Evolutionary conservation across 768 basidiomycete genomes (phyloP), one percentile per base, ranked within the genome.

Genomic region (Cystobasidium onofrii): DNA sequence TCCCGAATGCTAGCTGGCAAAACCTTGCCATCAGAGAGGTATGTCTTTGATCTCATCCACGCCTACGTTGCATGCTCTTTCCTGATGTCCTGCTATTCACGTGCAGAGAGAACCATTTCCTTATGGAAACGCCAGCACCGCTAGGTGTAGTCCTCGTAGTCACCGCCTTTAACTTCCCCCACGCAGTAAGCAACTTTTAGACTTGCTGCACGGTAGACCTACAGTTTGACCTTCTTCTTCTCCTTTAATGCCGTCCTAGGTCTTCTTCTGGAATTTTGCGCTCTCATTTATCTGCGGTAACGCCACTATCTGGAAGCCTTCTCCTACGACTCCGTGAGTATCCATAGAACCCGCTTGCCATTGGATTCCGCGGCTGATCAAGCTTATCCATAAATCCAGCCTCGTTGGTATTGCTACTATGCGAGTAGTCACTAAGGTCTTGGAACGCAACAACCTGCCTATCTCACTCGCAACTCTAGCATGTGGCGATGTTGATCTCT

Each of bases 161-260:
- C 64, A 89, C 91, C 25, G 95, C 95, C 0, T 97, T 96, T 84
- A 98, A 98, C 81, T 98, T 97, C 80, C 95, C 95, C 12, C 88
- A 91, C 52, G 92, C 92, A 39, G 91, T 94, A 54, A 92, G 91
- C 3, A 20, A 69, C 54, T 73, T 25, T 60, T 33, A 33, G 6
- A 20, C 46, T n/a, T 17, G 9, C 41, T 17, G 46, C 46, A 50
- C 4, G 46, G n/a, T 50, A 1, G 10, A 13, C 23, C 31, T 27
- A 36, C 36, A 23, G 41, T 41, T 39, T 62, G 57, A 63, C 34
- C 44, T 70, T 25, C 23, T 12, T 50, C 73, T 25, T 73, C 20
- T 18, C 25, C 18, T 36, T 9, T 10, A 3, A 9, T 33, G 18
- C n/a, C n/a, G n/a, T n/a, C 31, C 6, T 25, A 44, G 39, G 77